Evolutionary conservation across 148 eudicot genomes (phyloP), one percentile per base, ranked within the genome.

Genomic region (Camellia japonica): DNA sequence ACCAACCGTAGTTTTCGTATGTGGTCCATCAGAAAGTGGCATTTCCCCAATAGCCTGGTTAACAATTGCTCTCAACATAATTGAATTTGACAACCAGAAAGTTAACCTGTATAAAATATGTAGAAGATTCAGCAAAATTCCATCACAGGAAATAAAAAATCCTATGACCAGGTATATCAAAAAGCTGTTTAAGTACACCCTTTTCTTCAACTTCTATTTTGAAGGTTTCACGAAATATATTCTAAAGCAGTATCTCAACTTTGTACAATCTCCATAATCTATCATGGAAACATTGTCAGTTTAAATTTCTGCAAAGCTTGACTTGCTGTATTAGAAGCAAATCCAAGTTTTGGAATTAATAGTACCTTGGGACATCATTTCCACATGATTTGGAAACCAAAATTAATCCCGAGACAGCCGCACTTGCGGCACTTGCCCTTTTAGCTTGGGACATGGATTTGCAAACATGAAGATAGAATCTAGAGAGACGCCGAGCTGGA

Each of bases 321-420:
- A 46, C 4, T 52, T 23, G 44, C 30, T 52, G 1, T 11, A 63
- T 16, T 58, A 49, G 23, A 55, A 80, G 64, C 51, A 64, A 18
- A 72, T 52, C 59, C 44, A 58, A 9, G 51, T 75, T 3, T n/a
- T 64, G 13, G 8, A 72, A 30, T 14, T n/a, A 52, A 63, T 62
- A 80, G 15, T 87, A 91, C 98, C 93, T 90, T 14, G 97, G 82
- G 74, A 92, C 94, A 84, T 94, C 98, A 86, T 89, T 92, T 66
- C 94, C 97, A 81, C 93, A 92, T 38, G 98, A 92, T 83, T 94
- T 94, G 71, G 97, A 87, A 82, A 91, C 90, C 90, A 92, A 85
- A 83, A 92, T 90, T 30, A 94, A 75, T 15, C 98, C 98, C 6
- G 97, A 92, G 15, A 85, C 81, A 16, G 87, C 86, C 67, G 89